These are phyloP conservation scores for Leptodontidium sp. DNA, from an alignment of 2,329 filamentous ascomycete genomes.

Conservation along the genomic window DNA sequence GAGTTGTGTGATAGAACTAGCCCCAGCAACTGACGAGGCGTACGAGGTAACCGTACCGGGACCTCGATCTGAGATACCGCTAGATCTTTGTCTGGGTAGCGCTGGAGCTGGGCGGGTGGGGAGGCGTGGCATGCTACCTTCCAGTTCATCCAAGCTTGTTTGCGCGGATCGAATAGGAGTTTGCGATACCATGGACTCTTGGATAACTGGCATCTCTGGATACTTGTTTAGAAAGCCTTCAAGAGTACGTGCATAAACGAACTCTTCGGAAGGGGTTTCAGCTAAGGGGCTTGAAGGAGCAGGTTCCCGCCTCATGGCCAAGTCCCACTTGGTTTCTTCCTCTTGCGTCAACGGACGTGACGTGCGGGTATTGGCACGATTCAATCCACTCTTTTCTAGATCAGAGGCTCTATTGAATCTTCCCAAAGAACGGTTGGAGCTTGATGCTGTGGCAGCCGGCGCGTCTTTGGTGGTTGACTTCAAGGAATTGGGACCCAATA, in stretches of 20 bases:
- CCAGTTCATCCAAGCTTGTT: constrained; percentile 42
- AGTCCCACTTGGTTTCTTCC: constrained; percentile 83
- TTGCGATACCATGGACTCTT: constrained; percentile 65
- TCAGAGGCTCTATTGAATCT: constrained; percentile 13
- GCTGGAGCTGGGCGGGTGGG: constrained; percentile 59
- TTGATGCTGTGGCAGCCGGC: constrained; percentile 47
- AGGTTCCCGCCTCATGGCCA: constrained; percentile 73
- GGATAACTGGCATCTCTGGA: constrained; percentile 71
- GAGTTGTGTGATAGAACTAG: constrained; percentile 50
- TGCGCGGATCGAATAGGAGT: constrained; percentile 8
- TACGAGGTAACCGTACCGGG: constrained; percentile 42
- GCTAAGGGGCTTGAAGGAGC: constrained; percentile 45
- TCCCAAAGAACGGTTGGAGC: constrained; percentile 1
- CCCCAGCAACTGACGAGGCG: constrained; percentile 52
- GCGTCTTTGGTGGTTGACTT: constrained; percentile 47
- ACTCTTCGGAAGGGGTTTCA: constrained; percentile 56
- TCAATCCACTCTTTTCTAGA: constrained; percentile 42
- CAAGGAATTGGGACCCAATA: constrained; percentile 69
- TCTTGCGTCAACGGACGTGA: constrained; percentile 78
- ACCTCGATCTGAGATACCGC: constrained; percentile 73
- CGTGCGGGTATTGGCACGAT: constrained; percentile 52
- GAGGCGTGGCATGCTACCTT: constrained; percentile 44
- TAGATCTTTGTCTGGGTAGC: constrained; percentile 74
- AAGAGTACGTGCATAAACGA: constrained; percentile 71
- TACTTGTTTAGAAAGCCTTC: constrained; percentile 87